Percentiles rank a stretch among this genome's conserved stretches.
Evolutionary conservation across 768 basidiomycete genomes (phyloP).

Genomic region (Mycena amicta): DNA sequence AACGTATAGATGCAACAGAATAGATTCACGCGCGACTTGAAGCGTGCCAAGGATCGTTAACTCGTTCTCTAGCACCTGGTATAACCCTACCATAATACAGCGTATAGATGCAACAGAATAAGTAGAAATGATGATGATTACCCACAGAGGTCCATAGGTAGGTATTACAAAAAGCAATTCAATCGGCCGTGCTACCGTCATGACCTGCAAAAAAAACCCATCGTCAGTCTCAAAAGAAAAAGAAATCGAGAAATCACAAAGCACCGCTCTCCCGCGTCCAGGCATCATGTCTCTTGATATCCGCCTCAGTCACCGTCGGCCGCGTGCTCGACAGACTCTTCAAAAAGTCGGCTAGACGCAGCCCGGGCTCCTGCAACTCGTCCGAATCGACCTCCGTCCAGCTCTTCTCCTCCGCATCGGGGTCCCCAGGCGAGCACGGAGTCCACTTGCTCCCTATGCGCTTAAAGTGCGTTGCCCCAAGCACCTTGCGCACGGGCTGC

Average conservation of each 20-base stretch:
- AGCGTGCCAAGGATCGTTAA: no score
- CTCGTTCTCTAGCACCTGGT: not conserved
- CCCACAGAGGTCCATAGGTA: no score
- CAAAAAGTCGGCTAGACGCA: constrained; percentile 79
- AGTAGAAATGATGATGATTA: constrained; percentile 12
- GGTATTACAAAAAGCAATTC: no score
- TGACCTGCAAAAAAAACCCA: constrained; percentile 19
- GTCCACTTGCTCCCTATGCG: constrained; percentile 71
- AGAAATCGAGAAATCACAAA: constrained; percentile 27
- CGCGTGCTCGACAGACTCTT: constrained; percentile 76
- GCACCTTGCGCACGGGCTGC: constrained; percentile 97
- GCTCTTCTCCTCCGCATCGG: constrained; percentile 79
- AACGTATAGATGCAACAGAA: not conserved
- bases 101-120: not conserved
- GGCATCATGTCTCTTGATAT: constrained; percentile 81
- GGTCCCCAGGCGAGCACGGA: constrained; percentile 94
- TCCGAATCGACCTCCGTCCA: constrained; percentile 90
- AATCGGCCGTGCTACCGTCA: not conserved
- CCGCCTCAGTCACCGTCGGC: constrained; percentile 86
- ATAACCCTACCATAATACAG: not conserved
- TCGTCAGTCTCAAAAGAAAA: constrained; percentile 33
- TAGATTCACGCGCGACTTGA: no score
- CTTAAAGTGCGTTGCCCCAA: constrained; percentile 95
- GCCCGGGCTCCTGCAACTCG: constrained; percentile 85
- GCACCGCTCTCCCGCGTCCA: constrained; percentile 86